Evolutionary conservation across 192 early-diverging fungal genomes (phyloP).

Genomic region (Chytriomyces confervae): DNA sequence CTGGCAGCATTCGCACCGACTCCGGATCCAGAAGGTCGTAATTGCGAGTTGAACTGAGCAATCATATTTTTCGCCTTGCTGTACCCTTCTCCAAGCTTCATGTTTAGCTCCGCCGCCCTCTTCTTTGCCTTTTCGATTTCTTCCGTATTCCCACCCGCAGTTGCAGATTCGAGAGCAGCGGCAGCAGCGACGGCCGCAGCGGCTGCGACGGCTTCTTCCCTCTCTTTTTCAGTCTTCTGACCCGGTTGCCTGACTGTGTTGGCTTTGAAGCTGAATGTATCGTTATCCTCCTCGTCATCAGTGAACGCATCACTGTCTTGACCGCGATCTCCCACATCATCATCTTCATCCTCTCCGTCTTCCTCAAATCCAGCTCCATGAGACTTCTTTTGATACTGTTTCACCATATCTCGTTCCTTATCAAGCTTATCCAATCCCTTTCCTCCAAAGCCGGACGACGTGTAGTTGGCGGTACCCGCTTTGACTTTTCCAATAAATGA

Average conservation of each 20-base stretch:
- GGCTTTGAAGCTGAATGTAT: slow-evolving; percentile 26
- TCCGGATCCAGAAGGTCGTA: slow-evolving; percentile 41
- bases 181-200: slow-evolving; percentile 38
- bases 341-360: slow-evolving; percentile 60
- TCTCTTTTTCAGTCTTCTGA: slow-evolving; percentile 40
- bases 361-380: slow-evolving; percentile 71
- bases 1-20: slow-evolving; percentile 31
- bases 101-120: slow-evolving; percentile 64
- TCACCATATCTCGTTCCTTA: slow-evolving; percentile 85
- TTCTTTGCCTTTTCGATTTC: slow-evolving; percentile 62
- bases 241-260: slow-evolving; percentile 21
- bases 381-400: slow-evolving; percentile 89
- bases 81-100: slow-evolving; percentile 56
- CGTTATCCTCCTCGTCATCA: slow-evolving; percentile 31
- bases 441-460: slow-evolving; percentile 89
- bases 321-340: slow-evolving; percentile 31
- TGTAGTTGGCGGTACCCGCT: slow-evolving; percentile 70
- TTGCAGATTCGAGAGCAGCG: slow-evolving; percentile 45
- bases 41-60: slow-evolving; percentile 61
- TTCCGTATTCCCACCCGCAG: slow-evolving; percentile 39
- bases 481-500: slow-evolving; percentile 80
- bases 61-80: slow-evolving; percentile 63
- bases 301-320: slow-evolving; percentile 20
- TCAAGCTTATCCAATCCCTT: slow-evolving; percentile 96
- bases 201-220: slow-evolving; percentile 33